Conservation (phyloP, 1,284 basidiomycete species). For the Microbotryum lychnidis-dioicae region DNA sequence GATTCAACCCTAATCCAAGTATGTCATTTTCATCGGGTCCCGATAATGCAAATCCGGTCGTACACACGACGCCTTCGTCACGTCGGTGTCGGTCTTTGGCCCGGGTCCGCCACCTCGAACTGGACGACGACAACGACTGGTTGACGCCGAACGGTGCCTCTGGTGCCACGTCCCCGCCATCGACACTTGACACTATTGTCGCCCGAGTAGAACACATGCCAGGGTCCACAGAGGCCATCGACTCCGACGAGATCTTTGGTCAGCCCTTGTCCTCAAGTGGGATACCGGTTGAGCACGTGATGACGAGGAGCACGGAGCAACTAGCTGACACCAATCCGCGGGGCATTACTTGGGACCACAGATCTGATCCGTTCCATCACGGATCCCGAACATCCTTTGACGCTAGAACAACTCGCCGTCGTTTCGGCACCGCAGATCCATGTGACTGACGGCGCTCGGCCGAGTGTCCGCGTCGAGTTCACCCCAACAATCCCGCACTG, state of each 20-base stretch:
- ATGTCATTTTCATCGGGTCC: conserved; percentile 16
- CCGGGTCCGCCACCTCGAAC: conserved; percentile 25
- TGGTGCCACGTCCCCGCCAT: not conserved
- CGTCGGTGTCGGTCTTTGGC: conserved; percentile 5
- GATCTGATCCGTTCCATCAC: conserved; percentile 84
- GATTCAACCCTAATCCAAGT: not conserved
- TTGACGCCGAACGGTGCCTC: conserved; percentile 1
- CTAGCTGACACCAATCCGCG: not conserved
- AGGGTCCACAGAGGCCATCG: conserved; percentile 43
- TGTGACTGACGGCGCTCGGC: conserved; percentile 54
- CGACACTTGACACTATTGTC: conserved; percentile 1
- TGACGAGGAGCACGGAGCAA: too few relatives aligned
- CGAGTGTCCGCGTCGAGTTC: conserved; percentile 69
- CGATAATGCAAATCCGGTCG: conserved; percentile 35
- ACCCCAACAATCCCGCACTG: conserved; percentile 98
- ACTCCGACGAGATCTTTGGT: conserved; percentile 63
- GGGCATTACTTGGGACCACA: not conserved
- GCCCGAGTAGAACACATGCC: conserved; percentile 6
- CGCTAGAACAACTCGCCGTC: conserved; percentile 92
- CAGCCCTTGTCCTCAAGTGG: conserved; percentile 5
- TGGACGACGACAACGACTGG: conserved; percentile 17
- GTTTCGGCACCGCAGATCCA: conserved; percentile 82
- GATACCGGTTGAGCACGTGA: not conserved
- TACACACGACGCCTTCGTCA: conserved; percentile 19
- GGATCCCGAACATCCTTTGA: conserved; percentile 91